phyloP scores from a whole-genome alignment of 2,329 filamentous ascomycete species.

The Rutstroemia sp. region DNA sequence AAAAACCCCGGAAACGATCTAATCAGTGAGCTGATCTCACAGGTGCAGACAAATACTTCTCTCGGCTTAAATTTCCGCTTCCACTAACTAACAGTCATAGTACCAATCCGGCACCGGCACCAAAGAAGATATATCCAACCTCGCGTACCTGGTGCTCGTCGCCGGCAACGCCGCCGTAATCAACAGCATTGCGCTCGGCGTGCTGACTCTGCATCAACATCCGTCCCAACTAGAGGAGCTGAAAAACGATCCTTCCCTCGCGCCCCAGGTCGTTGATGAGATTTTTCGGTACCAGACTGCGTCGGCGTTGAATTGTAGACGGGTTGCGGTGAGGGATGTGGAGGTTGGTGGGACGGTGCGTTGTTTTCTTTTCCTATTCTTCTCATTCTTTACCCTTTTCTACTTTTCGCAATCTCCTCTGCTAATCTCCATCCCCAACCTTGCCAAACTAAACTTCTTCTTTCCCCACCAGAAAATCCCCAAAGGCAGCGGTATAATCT shows the following conservation, averaged over 20 bases:
- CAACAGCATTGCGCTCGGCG: constrained; percentile 42
- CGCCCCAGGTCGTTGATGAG: constrained; percentile 38
- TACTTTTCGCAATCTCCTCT: background rate
- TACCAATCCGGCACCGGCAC: constrained; percentile 38
- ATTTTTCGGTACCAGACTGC: constrained; percentile 42
- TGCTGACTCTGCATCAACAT: constrained; percentile 38
- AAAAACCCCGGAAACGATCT: background rate
- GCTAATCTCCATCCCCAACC: too few species aligned
- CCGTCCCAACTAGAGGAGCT: constrained; percentile 36
- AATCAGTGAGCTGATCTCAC: background rate
- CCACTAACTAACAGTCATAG: background rate
- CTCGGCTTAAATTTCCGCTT: too few species aligned
- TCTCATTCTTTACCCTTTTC: background rate
- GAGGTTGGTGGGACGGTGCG: constrained; percentile 34
- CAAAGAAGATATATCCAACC: constrained; percentile 35
- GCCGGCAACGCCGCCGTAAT: constrained; percentile 47
- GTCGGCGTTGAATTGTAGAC: constrained; percentile 39
- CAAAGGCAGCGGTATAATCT: constrained; percentile 40
- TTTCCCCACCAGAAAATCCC: constrained; percentile 22
- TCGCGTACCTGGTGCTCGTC: constrained; percentile 43
- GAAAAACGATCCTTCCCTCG: constrained; percentile 32
- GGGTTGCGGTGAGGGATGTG: constrained; percentile 41
- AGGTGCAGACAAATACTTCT: background rate
- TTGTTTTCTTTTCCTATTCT: background rate
- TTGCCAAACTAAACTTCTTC: too few species aligned